These are phyloP conservation scores for Metschnikowia lachancei DNA, from an alignment of 805 yeast species.

Conservation along the genomic window DNA sequence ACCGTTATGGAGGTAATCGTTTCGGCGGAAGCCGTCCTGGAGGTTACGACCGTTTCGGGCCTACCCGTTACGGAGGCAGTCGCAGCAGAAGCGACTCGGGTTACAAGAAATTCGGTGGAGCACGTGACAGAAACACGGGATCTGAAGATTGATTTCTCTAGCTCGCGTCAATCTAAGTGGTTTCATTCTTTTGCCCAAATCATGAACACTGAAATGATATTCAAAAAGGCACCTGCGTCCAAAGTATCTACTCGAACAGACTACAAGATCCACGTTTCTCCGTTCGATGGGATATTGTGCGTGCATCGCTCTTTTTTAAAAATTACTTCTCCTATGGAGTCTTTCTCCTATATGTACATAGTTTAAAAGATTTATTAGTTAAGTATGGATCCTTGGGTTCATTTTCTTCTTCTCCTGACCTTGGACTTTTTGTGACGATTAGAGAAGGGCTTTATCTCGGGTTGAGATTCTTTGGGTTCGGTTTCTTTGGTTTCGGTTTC, in stretches of 20 bases:
- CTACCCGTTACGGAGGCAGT: too few relatives aligned
- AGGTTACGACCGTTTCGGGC: too few relatives aligned
- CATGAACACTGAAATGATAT: neutral
- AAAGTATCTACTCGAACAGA: too few relatives aligned
- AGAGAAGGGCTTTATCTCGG: slow-evolving; percentile 5
- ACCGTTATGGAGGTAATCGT: too few relatives aligned
- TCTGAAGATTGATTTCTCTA: neutral
- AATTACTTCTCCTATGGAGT: neutral
- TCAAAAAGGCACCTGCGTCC: too few relatives aligned
- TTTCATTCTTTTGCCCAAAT: neutral
- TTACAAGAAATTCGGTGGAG: neutral
- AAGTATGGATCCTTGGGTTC: neutral
- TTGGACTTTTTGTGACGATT: slow-evolving; percentile 2
- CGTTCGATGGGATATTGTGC: neutral
- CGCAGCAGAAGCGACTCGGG: neutral
- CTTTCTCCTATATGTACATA: slow-evolving; percentile 5
- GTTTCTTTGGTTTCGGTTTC: neutral
- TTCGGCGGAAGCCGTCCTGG: too few relatives aligned
- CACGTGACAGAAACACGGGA: neutral
- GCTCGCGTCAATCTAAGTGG: neutral
- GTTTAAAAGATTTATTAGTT: slow-evolving; percentile 2
- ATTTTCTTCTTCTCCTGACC: slow-evolving; percentile 3
- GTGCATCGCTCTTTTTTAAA: neutral
- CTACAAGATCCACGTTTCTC: too few relatives aligned
- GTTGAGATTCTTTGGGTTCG: neutral